Base-by-base conservation (phyloP, 768 basidiomycete species). In the Tephrocybe sp. region DNA sequence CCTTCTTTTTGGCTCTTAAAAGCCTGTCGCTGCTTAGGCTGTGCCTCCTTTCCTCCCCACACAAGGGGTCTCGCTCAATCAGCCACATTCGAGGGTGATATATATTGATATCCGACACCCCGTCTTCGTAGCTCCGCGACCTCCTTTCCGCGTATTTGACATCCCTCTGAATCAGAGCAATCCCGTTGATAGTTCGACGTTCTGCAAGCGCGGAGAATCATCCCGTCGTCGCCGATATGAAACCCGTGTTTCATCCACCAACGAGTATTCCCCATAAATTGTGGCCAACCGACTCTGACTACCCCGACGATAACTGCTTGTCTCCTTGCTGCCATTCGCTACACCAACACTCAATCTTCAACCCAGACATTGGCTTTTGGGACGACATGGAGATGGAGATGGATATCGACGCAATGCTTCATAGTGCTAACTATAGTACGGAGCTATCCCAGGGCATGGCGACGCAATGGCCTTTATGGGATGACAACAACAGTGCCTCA, bases 111-210 rank as follows among this genome's bases (percentile, higher is more conserved):
- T 45, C 32, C 45, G 12, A 19, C 32, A 45, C 50, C 49, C 56
- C 33, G 36, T 31, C 13, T 53, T 40, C 41, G 47, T 38, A 49
- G 55, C 34, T 39, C 45, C 48, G n/a, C n/a, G 48, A 32, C 36
- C 19, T 3, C 32, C 45, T 33, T 49, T 36, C 14, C 41, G 50
- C 14, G 42, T 55, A 35, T 43, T 31, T 34, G 38, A 47, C 33
- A 40, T 39, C 17, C 30, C 38, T 57, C 19, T 19, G 40, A 49
- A 42, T 46, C 49, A 31, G 51, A 48, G 45, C 40, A 40, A 19
- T 47, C 53, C 60, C 58, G 53, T 34, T 39, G 52, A 61, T 59
- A 55, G 51, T 53, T 54, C 58, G 58, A 54, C 45, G 45, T 49
- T 54, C 42, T 49, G 47, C 50, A 56, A 59, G 40, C 32, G 26